Evolutionary conservation across 2,329 filamentous ascomycete species (phyloP), one percentile per base, ranked within the genome.

Genomic region (Aspergillus puulaauensis): DNA sequence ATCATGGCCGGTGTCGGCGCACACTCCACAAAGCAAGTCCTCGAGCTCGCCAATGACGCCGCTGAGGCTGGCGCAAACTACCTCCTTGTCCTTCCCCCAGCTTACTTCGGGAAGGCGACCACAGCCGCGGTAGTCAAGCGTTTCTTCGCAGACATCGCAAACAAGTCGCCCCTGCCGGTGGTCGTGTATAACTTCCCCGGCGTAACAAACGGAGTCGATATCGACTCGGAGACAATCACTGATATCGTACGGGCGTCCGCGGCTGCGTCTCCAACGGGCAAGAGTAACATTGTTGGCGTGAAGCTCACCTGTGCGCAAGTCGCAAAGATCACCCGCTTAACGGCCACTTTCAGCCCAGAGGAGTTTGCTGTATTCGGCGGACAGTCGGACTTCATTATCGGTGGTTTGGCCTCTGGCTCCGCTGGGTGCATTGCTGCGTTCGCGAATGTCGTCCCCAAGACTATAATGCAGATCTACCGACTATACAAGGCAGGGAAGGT

Each of bases 341-440:
- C 81, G 1, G 81, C 79, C 33, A 74, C 75, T 14, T 79, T 89
- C 57, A 70, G 80, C 0, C 72, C 81, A 0, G 78, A 82, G 2
- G 71, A 80, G 12, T 92, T 92, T 68, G 83, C 87, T 1, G 83
- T 86, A 0, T 91, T 85, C 66, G 88, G 87, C 0, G 90, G 90
- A 0, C 88, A 91, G 74, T 85, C 84, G 1, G 89, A 91, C 66
- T 91, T 89, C 69, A 70, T 91, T 51, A 73, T 86, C n/a, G 82
- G 79, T 2, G 83, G 82, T 0, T 63, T 86, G 9, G 76, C 78
- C 1, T 77, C 79, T 4, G 83, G 84, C 0, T 79, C 76, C 19
- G 78, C 80, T 1, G 83, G 83, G 0, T 84, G 81, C 59, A 83
- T 86, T 51, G 79, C 82, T 2, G 83, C 80, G 1, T 86, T 86